Conservation (phyloP, 768 basidiomycete species). For the Terana coerulea region DNA sequence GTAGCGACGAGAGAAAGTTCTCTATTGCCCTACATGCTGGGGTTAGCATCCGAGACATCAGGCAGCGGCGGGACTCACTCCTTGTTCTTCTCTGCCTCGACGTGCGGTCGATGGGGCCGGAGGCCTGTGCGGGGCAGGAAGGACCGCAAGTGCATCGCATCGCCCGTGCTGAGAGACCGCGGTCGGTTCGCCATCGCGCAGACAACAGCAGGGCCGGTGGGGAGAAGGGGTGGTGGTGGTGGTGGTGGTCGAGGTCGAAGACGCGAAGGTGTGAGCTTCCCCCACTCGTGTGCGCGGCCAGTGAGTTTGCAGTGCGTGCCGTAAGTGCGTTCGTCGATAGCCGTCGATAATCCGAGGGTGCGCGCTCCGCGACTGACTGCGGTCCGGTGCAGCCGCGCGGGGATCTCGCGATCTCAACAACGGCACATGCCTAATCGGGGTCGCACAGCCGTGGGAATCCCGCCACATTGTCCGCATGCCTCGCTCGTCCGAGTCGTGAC, state of each 20-base stretch:
- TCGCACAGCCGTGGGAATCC: slow-evolving; percentile 1
- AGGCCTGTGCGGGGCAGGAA: slow-evolving; percentile 6
- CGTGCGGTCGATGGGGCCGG: not conserved
- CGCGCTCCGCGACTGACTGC: not conserved
- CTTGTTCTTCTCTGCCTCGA: slow-evolving; percentile 10
- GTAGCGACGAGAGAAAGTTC: slow-evolving; percentile 13
- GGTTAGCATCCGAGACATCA: slow-evolving; percentile 1
- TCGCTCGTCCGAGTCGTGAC: no score
- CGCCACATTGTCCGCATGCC: no score
- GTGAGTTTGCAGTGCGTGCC: not conserved
- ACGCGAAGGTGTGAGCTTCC: not conserved
- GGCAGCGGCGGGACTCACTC: slow-evolving; percentile 3
- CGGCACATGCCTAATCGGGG: not conserved
- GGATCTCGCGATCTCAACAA: no score
- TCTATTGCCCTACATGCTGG: slow-evolving; percentile 7
- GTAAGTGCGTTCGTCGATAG: slow-evolving; percentile 2
- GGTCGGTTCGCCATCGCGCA: slow-evolving; percentile 8
- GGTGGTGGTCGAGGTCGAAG: not conserved
- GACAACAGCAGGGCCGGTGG: not conserved
- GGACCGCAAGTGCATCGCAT: slow-evolving; percentile 12
- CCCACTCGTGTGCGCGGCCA: no score
- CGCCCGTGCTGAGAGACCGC: slow-evolving; percentile 18
- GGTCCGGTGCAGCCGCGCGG: no score
- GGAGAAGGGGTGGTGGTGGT: not conserved
- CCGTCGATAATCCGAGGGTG: slow-evolving; percentile 8